Conservation (phyloP, 805 yeast genomes). For the Gaillardinia entomophila region DNA sequence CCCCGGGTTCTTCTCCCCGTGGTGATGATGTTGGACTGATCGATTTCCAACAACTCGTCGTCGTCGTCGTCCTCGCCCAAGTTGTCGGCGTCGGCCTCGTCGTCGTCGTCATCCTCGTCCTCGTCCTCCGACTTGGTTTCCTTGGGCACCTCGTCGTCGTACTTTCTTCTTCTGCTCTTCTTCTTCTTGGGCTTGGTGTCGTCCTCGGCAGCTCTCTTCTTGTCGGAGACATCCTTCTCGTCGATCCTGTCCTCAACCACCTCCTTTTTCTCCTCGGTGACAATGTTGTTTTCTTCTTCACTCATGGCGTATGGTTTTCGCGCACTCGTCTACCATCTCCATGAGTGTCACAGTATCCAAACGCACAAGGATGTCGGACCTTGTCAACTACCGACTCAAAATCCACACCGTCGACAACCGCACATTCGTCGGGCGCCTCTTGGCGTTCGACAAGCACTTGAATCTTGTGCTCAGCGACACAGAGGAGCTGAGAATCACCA, state of each 20-base stretch:
- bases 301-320: conserved; percentile 1
- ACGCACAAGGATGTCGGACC: conserved; percentile 50
- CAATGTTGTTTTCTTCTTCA: conserved; percentile 4
- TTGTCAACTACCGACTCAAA: conserved; percentile 67
- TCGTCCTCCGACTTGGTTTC: conserved; percentile 32
- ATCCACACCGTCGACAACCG: conserved; percentile 76
- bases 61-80: conserved; percentile 48
- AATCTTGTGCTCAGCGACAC: conserved; percentile 80
- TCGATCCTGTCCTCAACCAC: conserved; percentile 1
- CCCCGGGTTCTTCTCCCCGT: conserved; percentile 89
- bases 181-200: conserved; percentile 33
- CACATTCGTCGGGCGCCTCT: conserved; percentile 68
- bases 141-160: conserved; percentile 53
- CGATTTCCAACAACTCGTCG: conserved; percentile 76
- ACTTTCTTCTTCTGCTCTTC: conserved; percentile 54
- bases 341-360: conserved; percentile 16
- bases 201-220: conserved; percentile 5
- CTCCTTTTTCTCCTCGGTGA: conserved; percentile 2
- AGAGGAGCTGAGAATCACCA: conserved; percentile 75
- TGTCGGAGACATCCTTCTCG: conserved; percentile 13
- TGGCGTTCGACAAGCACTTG: conserved; percentile 88
- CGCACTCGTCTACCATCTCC: background rate
- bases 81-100: conserved; percentile 39
- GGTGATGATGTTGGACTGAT: conserved; percentile 76
- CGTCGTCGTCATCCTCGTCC: conserved; percentile 29